Evolutionary conservation across 352 stramenopile genomes (phyloP), one percentile per base, ranked within the genome.

Genomic region (Phytophthora brassicae): DNA sequence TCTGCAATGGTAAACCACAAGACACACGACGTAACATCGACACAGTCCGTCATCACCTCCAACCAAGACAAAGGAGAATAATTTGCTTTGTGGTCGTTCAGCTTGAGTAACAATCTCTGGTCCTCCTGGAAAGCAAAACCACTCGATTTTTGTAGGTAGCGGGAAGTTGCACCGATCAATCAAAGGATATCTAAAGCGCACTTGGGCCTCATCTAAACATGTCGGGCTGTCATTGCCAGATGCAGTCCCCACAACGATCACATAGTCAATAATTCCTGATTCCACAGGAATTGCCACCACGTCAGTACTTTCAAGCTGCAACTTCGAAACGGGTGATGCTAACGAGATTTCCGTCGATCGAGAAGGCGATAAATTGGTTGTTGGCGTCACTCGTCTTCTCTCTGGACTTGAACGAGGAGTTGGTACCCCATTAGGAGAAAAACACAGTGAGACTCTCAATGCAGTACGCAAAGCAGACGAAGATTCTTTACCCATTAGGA

Each of bases 141-240:
- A 95, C 63, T 95, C 86, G 46, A 95, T 86, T 66, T 95, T 95
- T 1, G 84, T 95, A 1, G 86, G 86, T 17, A 94, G 49, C 6
- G 84, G 77, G 58, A 91, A 94, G 16, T 79, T 61, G 5, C 48
- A 69, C 6, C 80, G 72, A 56, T 94, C 83, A 2, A 51, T 59
- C 0, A 19, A 28, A n/a, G 86, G 86, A 47, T 88, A 94, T 2
- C 81, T 71, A 31, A 88, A 88, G 6, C 81, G 68, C 22, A 95
- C 64, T 4, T 77, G 48, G 28, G 83, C 88, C 35, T 94, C 84
- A 14, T 77, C 64, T 6, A 60, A 45, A 22, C 6, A 66, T 1
- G 60, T 26, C 6, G 47, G 26, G 6, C 33, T 16, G 6, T 46
- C 44, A 50, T 13, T 24, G 12, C 29, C 51, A 20, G 24, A 22